phyloP scores from a whole-genome alignment of 2,329 filamentous ascomycete species.

The Cercospora zeina region DNA sequence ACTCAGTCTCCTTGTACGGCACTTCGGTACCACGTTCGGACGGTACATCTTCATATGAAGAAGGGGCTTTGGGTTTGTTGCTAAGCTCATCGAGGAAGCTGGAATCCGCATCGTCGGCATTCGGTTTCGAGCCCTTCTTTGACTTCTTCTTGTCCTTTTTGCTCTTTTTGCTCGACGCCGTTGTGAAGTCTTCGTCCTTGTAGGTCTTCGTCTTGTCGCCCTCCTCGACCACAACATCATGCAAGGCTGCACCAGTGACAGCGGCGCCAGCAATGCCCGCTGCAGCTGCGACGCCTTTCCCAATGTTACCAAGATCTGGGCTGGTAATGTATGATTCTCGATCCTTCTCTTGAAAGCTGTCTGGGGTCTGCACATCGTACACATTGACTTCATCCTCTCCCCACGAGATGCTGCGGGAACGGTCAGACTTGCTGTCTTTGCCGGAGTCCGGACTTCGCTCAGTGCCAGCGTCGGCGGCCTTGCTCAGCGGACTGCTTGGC shows the following conservation, averaged over 20 bases:
- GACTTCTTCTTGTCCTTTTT: conserved; percentile 49
- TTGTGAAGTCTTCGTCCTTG: conserved; percentile 25
- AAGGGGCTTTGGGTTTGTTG: conserved; percentile 4
- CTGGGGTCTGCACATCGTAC: conserved; percentile 51
- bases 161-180: conserved; percentile 33
- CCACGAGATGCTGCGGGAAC: conserved; percentile 48
- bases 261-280: conserved; percentile 21
- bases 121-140: conserved; percentile 14
- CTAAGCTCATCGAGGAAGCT: conserved; percentile 16
- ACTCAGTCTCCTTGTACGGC: conserved; percentile 12
- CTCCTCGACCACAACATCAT: conserved; percentile 46
- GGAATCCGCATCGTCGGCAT: conserved; percentile 12
- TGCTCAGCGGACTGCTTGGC: conserved; percentile 40
- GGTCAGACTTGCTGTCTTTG: conserved; percentile 26
- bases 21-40: conserved; percentile 8
- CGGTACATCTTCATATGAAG: conserved; percentile 10
- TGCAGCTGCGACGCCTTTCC: conserved; percentile 18
- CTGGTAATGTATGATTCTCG: conserved; percentile 32
- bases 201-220: conserved; percentile 40
- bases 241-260: conserved; percentile 31
- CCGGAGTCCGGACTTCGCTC: conserved; percentile 18
- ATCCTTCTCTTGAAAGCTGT: conserved; percentile 39
- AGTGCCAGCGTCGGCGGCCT: conserved; percentile 23
- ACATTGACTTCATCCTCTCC: conserved; percentile 50
- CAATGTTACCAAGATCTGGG: conserved; percentile 20